Evolutionary conservation across 2,329 filamentous ascomycete genomes (phyloP).

Genomic region (Nigrograna mackinnonii): DNA sequence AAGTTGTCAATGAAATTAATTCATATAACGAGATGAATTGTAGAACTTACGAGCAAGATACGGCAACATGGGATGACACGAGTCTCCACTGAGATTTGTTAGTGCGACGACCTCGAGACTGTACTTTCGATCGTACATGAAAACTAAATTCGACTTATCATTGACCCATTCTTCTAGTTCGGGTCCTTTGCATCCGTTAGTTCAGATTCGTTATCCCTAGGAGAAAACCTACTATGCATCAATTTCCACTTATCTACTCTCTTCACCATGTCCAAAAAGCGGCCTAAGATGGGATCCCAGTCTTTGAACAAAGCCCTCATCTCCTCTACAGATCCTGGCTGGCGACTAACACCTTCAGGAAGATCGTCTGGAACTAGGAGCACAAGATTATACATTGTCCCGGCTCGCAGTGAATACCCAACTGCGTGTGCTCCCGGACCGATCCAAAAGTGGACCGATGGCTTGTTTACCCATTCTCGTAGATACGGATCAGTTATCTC

Average conservation of each 20-base stretch:
- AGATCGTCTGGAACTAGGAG: conserved; percentile 67
- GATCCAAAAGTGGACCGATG: conserved; percentile 64
- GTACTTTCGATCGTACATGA: too few species aligned
- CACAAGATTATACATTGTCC: conserved; percentile 67
- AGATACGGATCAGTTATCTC: conserved; percentile 57
- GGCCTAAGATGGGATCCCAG: conserved; percentile 65
- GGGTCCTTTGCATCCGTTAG: too few species aligned
- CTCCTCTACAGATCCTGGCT: conserved; percentile 60
- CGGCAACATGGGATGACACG: conserved; percentile 38
- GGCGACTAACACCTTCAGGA: conserved; percentile 55
- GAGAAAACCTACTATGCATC: too few species aligned
- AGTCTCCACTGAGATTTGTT: too few species aligned
- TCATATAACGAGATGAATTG: too few species aligned
- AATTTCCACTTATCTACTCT: conserved; percentile 71
- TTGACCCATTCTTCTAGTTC: conserved; percentile 42
- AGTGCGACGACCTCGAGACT: too few species aligned
- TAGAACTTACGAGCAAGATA: conserved; percentile 38
- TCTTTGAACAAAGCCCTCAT: conserved; percentile 62
- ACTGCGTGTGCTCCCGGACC: conserved; percentile 66
- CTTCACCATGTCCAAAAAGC: conserved; percentile 56
- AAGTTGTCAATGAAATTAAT: too few species aligned
- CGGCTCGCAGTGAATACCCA: conserved; percentile 63
- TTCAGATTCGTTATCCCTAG: too few species aligned
- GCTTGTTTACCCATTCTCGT: conserved; percentile 55
- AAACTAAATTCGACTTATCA: conserved; percentile 60